phyloP scores from a whole-genome alignment of 148 eudicot genomes.

The Silene conica region DNA sequence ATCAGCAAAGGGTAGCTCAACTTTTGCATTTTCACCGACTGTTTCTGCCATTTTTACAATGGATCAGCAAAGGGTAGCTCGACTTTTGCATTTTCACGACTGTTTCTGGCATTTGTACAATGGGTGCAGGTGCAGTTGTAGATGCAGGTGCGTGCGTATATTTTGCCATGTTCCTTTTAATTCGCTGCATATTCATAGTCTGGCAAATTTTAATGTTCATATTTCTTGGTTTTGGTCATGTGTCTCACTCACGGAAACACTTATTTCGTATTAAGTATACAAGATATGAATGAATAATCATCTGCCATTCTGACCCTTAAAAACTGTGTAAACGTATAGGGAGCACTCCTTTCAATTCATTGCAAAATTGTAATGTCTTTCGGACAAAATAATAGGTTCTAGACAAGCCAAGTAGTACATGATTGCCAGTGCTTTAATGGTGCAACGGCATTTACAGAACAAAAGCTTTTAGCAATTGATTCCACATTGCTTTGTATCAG shows the following conservation, averaged over 20 bases:
- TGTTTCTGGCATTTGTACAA: not conserved
- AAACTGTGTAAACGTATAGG: slow-evolving; percentile 2
- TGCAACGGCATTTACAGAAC: slow-evolving; percentile 21
- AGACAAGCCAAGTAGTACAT: slow-evolving; percentile 10
- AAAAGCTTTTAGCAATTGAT: slow-evolving; percentile 57
- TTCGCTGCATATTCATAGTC: not conserved
- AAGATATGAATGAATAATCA: not conserved
- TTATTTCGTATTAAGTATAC: not conserved
- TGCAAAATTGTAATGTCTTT: slow-evolving; percentile 22
- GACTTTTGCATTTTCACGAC: slow-evolving; percentile 6
- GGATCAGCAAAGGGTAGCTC: not conserved
- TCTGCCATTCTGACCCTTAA: not conserved
- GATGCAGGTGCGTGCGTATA: not conserved
- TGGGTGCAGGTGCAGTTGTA: no score
- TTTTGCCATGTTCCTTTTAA: not conserved
- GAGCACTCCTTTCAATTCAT: not conserved
- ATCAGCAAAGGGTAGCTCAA: not conserved
- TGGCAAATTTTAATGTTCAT: not conserved
- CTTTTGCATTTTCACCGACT: slow-evolving; percentile 4
- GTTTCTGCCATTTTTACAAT: not conserved
- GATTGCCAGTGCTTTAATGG: slow-evolving; percentile 5
- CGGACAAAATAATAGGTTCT: slow-evolving; percentile 18
- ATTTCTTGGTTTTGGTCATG: slow-evolving; percentile 11
- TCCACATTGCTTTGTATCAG: slow-evolving; percentile 83
- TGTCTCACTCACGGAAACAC: not conserved